Conservation (phyloP, 805 yeast genomes). For the Kurtzmaniella fragi region DNA sequence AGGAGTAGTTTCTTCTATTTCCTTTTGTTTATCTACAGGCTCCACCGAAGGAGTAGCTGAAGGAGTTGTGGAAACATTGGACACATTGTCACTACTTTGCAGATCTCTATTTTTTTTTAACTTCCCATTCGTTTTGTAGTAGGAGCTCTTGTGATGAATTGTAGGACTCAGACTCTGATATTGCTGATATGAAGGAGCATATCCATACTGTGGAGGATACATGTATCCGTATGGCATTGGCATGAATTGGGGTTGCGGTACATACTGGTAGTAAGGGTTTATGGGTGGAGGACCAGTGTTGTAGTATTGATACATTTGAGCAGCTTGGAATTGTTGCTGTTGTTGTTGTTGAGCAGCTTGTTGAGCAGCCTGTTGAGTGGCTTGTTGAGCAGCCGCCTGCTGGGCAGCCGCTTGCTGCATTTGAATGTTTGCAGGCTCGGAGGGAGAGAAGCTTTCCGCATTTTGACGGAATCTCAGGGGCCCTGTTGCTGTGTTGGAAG, state of each 20-base stretch:
- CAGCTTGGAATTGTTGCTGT: slow-evolving; percentile 1
- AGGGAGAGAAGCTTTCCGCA: slow-evolving; percentile 34
- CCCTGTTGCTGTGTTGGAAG: slow-evolving; percentile 12
- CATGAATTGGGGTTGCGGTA: slow-evolving; percentile 3
- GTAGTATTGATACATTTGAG: slow-evolving; percentile 5
- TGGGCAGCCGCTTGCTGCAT: slow-evolving; percentile 3
- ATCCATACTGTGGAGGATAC: too few relatives aligned
- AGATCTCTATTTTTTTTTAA: too few relatives aligned
- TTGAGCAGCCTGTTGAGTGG: not conserved
- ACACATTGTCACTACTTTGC: too few relatives aligned
- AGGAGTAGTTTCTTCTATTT: not conserved
- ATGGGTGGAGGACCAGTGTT: slow-evolving; percentile 3
- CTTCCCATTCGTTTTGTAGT: too few relatives aligned
- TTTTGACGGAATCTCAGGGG: slow-evolving; percentile 35
- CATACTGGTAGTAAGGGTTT: slow-evolving; percentile 3
- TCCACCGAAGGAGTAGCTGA: too few relatives aligned
- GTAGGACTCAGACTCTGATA: too few relatives aligned
- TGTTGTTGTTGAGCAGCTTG: slow-evolving; percentile 1
- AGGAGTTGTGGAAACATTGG: too few relatives aligned
- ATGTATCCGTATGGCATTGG: not conserved
- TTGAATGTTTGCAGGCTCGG: slow-evolving; percentile 5
- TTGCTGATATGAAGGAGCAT: too few relatives aligned
- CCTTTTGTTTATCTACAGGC: too few relatives aligned
- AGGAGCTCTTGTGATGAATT: too few relatives aligned
- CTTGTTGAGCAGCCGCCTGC: not conserved